Percentiles rank a stretch among this genome's conserved stretches.
Conservation (phyloP, 345 rosid species). For the Mallotus nudiflorus region DNA sequence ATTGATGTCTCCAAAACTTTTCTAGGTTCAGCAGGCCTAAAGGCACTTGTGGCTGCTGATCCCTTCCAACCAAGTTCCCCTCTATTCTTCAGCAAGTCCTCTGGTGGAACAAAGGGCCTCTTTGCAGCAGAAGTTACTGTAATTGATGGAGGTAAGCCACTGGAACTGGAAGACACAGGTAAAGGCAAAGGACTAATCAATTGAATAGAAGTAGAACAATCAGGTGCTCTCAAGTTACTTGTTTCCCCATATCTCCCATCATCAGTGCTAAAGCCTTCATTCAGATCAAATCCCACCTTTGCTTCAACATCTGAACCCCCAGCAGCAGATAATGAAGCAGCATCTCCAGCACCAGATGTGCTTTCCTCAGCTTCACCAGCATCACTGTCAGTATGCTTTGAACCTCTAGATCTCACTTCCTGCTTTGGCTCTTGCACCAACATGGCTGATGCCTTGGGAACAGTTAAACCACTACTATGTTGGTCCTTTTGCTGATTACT, state of each 20-base stretch:
- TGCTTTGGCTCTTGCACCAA: conserved; percentile 31
- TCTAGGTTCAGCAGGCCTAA: conserved; percentile 94
- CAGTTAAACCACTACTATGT: conserved; percentile 10
- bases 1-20: conserved; percentile 46
- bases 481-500: conserved; percentile 24
- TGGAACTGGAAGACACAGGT: conserved; percentile 44
- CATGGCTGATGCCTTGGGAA: conserved; percentile 14
- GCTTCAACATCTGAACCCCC: conserved; percentile 45
- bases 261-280: conserved; percentile 70
- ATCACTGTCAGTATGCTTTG: conserved; percentile 32
- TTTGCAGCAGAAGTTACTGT: conserved; percentile 94
- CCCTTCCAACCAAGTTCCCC: conserved; percentile 93
- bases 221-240: conserved; percentile 34
- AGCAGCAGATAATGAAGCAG: conserved; percentile 23
- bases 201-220: conserved; percentile 42
- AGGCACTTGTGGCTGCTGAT: conserved; percentile 97
- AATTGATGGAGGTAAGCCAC: conserved; percentile 58
- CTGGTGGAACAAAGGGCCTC: conserved; percentile 77
- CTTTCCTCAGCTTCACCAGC: conserved; percentile 49
- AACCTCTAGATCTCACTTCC: conserved; percentile 30
- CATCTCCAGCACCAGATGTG: conserved; percentile 31
- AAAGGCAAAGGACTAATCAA: conserved; percentile 41
- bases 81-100: conserved; percentile 64
- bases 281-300: conserved; percentile 78
- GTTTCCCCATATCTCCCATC: conserved; percentile 53